Evolutionary conservation across 495 filamentous ascomycete genomes (phyloP).

Genomic region (Sphaerosporella brunnea): DNA sequence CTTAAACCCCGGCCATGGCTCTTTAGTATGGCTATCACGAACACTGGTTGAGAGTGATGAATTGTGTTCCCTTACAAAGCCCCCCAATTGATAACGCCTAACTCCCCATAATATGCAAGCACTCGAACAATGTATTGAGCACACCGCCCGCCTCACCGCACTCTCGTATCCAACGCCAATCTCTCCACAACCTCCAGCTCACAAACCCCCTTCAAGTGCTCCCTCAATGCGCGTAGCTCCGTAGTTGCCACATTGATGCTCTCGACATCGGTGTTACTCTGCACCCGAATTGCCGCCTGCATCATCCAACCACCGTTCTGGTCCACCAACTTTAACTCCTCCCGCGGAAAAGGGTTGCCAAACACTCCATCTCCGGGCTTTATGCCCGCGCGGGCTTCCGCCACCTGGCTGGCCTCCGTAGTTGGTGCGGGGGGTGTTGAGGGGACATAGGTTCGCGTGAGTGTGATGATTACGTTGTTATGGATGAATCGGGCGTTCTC

Average conservation of each 20-base stretch:
- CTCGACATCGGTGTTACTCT: constrained; percentile 29
- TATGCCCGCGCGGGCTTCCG: constrained; percentile 28
- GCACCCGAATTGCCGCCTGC: constrained; percentile 27
- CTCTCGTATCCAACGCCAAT: constrained; percentile 46
- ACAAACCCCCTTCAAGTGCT: constrained; percentile 45
- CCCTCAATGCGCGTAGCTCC: constrained; percentile 43
- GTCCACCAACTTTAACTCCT: constrained; percentile 16
- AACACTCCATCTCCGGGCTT: constrained; percentile 4
- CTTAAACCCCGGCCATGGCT: too few relatives aligned
- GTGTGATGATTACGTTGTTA: constrained; percentile 30
- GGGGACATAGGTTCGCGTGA: constrained; percentile 27
- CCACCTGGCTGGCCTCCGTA: constrained; percentile 32
- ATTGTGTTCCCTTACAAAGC: too few relatives aligned
- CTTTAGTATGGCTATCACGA: too few relatives aligned
- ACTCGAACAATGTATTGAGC: background rate
- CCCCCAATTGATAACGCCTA: too few relatives aligned
- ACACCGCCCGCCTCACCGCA: constrained; percentile 24
- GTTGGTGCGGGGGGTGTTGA: constrained; percentile 34
- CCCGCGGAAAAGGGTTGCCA: constrained; percentile 15
- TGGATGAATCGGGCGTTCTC: constrained; percentile 31
- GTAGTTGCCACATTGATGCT: constrained; percentile 37
- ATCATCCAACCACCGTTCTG: constrained; percentile 24
- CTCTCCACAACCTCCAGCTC: constrained; percentile 46
- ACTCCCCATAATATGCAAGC: background rate
- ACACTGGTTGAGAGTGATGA: too few relatives aligned